phyloP scores from a whole-genome alignment of 441 rosid genomes.

The Corymbia calophylla region DNA sequence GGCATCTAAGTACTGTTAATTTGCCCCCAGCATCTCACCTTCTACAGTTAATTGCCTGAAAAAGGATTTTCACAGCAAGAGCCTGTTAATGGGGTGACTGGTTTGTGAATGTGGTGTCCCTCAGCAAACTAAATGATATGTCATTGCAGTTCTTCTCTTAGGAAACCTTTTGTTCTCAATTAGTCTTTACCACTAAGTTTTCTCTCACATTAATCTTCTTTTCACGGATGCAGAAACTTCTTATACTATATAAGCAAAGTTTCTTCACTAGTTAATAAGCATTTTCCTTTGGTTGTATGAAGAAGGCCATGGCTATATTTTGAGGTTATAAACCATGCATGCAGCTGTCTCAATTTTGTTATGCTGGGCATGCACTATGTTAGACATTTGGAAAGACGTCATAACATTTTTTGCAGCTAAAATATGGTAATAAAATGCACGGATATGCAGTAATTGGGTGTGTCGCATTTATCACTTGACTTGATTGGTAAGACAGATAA shows the following conservation, averaged over 20 bases:
- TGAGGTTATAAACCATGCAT: background rate
- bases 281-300: background rate
- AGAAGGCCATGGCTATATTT: background rate
- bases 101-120: background rate
- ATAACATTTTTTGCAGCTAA: background rate
- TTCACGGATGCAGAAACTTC: background rate
- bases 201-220: background rate
- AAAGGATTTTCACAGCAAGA: background rate
- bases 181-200: background rate
- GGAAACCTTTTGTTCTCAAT: background rate
- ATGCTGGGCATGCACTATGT: background rate
- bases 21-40: background rate
- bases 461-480: background rate
- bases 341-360: background rate
- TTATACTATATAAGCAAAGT: background rate
- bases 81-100: background rate
- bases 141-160: background rate
- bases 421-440: background rate
- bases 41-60: background rate
- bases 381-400: background rate
- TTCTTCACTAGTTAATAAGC: background rate
- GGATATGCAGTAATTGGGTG: background rate
- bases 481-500: background rate
- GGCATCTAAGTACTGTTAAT: background rate
- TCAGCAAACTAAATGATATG: background rate